Base-by-base conservation (phyloP, 305 asterid genomes). In the Fraxinus xanthoxyloides region DNA sequence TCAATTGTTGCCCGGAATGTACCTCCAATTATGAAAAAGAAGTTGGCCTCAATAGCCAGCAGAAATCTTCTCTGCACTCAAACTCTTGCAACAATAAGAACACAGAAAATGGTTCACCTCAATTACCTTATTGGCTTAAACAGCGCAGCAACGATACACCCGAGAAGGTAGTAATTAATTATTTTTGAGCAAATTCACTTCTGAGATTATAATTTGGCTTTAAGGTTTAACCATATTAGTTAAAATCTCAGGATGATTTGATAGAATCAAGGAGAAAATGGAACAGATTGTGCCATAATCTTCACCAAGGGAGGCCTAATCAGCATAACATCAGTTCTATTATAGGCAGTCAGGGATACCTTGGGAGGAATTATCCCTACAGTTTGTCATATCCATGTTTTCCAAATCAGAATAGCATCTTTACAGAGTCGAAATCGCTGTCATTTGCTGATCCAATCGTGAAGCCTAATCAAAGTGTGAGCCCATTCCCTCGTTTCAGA, bases 1-100 rank as follows among this genome's bases (percentile, higher is more conserved):
- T 94, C 40, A 90, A 78, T 36, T 93, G 97, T 77, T 94, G 97
- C 61, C 82, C 86, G 48, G 93, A 93, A 87, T 92, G 98, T 89
- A 87, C 67, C 74, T 88, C 90, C 81, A 92, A 82, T 80, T 92
- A 90, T 85, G 95, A 93, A 77, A 91, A 85, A 79, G 97, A 94
- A 83, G 90, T 84, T 65, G 79, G 82, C 13, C 81, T 87, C 75
- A 89, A 84, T 72, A 48, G 48, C 61, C 89, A 90, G 21, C 84
- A 79, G 17, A 86, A 81, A 61, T 83, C 85, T 70, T 74, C 80
- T 12, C 12, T 56, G 3, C 69, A 24, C 51, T 54, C 89, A 70
- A 76, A 43, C 54, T 51, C 77, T 32, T 75, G 83, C 77, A 77
- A 79, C 24, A 80, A 83, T 85, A 83, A 82, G 38, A 83, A 83